A percentile compares a stretch with the other conserved stretches of the same genome.
phyloP scores from a whole-genome alignment of 2,329 filamentous ascomycete genomes.

The Claviceps paspali region DNA sequence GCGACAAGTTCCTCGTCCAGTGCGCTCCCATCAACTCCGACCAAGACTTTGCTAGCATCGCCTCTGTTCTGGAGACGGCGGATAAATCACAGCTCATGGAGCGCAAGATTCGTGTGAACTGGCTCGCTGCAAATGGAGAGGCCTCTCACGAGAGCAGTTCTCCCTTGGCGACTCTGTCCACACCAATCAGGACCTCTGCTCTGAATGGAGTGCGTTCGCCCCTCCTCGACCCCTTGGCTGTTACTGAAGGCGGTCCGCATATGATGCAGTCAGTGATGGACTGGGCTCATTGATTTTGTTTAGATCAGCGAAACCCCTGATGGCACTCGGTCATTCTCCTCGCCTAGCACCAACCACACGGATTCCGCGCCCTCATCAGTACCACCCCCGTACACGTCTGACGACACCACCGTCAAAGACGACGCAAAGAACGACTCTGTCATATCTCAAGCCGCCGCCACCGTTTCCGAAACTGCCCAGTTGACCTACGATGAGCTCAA shows the following conservation, averaged over 20 bases:
- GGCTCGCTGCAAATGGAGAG: constrained; percentile 49
- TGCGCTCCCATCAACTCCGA: constrained; percentile 72
- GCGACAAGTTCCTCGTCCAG: constrained; percentile 96
- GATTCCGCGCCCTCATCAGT: constrained; percentile 16
- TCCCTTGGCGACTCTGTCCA: constrained; percentile 14
- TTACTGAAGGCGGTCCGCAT: not conserved
- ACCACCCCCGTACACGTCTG: constrained; percentile 20
- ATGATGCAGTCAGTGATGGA: constrained; percentile 3
- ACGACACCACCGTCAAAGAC: constrained; percentile 15
- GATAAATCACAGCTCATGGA: constrained; percentile 72
- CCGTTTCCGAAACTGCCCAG: constrained; percentile 29
- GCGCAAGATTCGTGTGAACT: constrained; percentile 88
- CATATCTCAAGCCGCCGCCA: constrained; percentile 26
- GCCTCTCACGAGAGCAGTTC: constrained; percentile 11
- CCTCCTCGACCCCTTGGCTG: not conserved
- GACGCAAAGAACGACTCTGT: constrained; percentile 13
- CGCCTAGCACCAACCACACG: constrained; percentile 21
- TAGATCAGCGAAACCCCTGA: constrained; percentile 29
- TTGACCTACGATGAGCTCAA: constrained; percentile 45
- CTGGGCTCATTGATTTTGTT: not conserved
- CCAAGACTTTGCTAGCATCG: constrained; percentile 68
- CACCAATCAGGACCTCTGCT: constrained; percentile 25
- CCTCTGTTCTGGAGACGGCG: constrained; percentile 67
- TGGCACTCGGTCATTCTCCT: constrained; percentile 27
- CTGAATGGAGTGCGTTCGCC: constrained; percentile 25